Base-by-base conservation (phyloP, 768 basidiomycete species). In the Daedaleopsis sinensis region DNA sequence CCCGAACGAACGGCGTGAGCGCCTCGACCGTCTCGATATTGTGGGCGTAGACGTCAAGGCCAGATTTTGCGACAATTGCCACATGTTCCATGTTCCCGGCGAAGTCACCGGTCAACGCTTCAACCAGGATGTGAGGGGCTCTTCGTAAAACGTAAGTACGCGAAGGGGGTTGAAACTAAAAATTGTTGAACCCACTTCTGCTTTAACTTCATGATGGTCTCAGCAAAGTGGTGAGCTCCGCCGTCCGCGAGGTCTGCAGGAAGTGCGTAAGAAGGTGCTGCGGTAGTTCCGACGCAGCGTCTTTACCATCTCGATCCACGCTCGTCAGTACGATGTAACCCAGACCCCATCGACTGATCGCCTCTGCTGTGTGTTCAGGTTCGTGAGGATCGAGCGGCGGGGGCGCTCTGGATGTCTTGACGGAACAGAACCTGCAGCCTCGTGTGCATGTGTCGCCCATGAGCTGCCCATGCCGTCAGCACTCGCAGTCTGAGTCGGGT, bases 401-500 rank as follows among this genome's bases (percentile, higher is more conserved):
- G 10, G 97, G 97, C 0, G 87, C 72, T 54, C 84, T 81, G 3
- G 94, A 94, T 0, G 97, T 99, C 79, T 97, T 97, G 53, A 99
- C 94, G 10, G 96, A 92, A 70, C 97, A 99, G 72, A 99, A 99
- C 57, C 96, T 83, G 76, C 97, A 99, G 1, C 95, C 97, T 70
- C 97, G 87, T 38, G 97, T 99, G 72, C 97, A 99, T 15, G 94
- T 97, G 77, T 98, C 96, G 10, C 97, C 97, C 97, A 99, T 98
- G 15, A 99, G 79, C 96, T 98, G 65, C 47, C 37, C 15, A 47
- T 32, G 19, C 15, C 16, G 52, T 57, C 18, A 67, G 42, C 35
- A 42, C 55, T 46, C 43, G 47, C 8, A n/a, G 21, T 37, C 21
- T 62, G 16, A 56, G 10, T 49, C 9, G n/a, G 48, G 37, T 43